A percentile compares a stretch with the other conserved stretches of the same genome.
phyloP scores from a whole-genome alignment of 352 stramenopile genomes.

The Pythium plurisporium region DNA sequence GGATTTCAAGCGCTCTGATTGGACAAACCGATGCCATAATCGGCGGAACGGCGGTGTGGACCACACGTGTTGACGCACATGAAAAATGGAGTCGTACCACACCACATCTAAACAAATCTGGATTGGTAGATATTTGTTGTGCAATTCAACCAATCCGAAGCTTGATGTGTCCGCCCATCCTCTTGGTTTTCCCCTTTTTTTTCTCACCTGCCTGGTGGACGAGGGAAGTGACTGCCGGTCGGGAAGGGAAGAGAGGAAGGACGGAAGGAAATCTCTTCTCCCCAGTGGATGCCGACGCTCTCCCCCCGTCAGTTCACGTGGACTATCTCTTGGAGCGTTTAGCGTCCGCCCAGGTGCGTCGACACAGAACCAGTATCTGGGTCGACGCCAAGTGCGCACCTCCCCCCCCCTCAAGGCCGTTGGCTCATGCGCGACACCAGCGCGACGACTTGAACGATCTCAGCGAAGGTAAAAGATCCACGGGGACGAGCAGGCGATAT shows the following conservation, averaged over 20 bases:
- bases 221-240: not conserved
- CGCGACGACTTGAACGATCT: slow-evolving; percentile 2
- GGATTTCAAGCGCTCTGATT: not conserved
- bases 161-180: not conserved
- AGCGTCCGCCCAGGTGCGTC: not conserved
- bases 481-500: no score
- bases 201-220: not conserved
- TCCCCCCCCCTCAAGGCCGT: no score
- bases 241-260: not conserved
- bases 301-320: not conserved
- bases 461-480: no score
- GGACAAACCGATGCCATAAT: not conserved
- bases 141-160: no score
- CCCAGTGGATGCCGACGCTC: not conserved
- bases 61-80: no score
- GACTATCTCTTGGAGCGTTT: slow-evolving; percentile 1
- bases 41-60: not conserved
- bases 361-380: slow-evolving; percentile 8
- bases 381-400: not conserved
- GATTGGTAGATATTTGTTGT: no score
- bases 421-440: slow-evolving; percentile 4
- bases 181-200: slow-evolving; percentile 6
- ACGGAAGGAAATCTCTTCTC: not conserved
- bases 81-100: not conserved
- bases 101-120: no score